These are phyloP conservation scores for Starmera quercuum DNA, from an alignment of 805 yeast genomes.

Conservation along the genomic window DNA sequence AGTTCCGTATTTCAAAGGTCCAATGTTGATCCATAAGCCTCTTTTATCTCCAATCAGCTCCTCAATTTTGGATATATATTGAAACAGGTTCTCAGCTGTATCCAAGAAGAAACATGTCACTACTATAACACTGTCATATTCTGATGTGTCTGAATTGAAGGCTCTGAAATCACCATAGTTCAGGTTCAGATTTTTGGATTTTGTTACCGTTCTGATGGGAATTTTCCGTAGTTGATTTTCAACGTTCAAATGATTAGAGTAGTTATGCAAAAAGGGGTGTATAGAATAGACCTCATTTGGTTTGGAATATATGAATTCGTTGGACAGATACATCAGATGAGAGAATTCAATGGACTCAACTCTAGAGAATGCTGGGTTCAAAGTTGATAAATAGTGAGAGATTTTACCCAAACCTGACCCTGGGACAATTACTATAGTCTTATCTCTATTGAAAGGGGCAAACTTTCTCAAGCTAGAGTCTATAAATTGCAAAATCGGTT, in stretches of 20 bases:
- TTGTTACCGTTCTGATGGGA: conserved; percentile 18
- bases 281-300: conserved; percentile 13
- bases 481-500: conserved; percentile 49
- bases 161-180: conserved; percentile 59
- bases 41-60: conserved; percentile 32
- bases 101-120: conserved; percentile 78
- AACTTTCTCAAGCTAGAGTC: conserved; percentile 28
- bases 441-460: conserved; percentile 19
- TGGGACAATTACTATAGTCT: conserved; percentile 61
- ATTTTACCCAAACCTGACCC: conserved; percentile 85
- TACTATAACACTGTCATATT: conserved; percentile 42
- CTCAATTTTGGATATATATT: conserved; percentile 62
- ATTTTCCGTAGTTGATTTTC: conserved; percentile 45
- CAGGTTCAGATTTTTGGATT: conserved; percentile 42
- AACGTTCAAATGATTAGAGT: conserved; percentile 51
- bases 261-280: conserved; percentile 54
- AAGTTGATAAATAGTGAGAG: conserved; percentile 48
- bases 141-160: conserved; percentile 28
- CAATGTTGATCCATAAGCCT: conserved; percentile 81
- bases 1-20: conserved; percentile 90
- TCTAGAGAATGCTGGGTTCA: conserved; percentile 27
- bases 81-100: conserved; percentile 82
- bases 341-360: conserved; percentile 77
- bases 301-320: conserved; percentile 44
- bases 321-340: conserved; percentile 65